These are phyloP conservation scores for Kappamyces sp. DNA, from an alignment of 192 early-diverging fungal species.

Conservation along the genomic window DNA sequence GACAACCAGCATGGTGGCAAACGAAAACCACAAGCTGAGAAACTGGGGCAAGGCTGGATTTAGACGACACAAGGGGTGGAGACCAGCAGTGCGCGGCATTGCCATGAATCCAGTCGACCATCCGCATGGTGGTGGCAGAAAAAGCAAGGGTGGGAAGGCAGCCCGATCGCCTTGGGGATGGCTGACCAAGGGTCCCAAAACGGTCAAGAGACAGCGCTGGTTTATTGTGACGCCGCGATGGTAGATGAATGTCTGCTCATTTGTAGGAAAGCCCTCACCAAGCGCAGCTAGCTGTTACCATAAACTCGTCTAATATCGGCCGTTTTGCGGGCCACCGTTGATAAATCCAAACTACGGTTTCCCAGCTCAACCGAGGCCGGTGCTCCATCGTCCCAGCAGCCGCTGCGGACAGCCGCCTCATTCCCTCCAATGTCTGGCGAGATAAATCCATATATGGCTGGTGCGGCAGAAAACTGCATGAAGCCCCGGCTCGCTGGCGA, in stretches of 20 bases:
- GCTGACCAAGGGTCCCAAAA: slow-evolving; percentile 89
- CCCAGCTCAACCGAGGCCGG: too few species aligned
- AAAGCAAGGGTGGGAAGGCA: slow-evolving; percentile 84
- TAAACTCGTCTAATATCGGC: too few species aligned
- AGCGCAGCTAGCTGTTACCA: too few species aligned
- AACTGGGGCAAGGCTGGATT: slow-evolving; percentile 88
- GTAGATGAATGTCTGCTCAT: slow-evolving; percentile 22
- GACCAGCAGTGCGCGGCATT: slow-evolving; percentile 91
- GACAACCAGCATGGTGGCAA: slow-evolving; percentile 54
- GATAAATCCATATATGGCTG: too few species aligned
- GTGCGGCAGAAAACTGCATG: too few species aligned
- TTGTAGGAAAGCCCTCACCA: too few species aligned
- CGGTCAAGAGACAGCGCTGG: slow-evolving; percentile 41
- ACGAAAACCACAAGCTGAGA: slow-evolving; percentile 82
- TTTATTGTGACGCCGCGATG: slow-evolving; percentile 37
- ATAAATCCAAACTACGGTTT: too few species aligned
- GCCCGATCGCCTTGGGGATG: slow-evolving; percentile 87
- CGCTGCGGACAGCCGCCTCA: too few species aligned
- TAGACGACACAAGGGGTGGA: slow-evolving; percentile 69
- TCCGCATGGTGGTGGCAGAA: slow-evolving; percentile 96
- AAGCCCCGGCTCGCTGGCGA: too few species aligned
- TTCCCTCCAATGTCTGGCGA: too few species aligned
- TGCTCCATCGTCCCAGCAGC: too few species aligned
- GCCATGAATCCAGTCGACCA: slow-evolving; percentile 93
- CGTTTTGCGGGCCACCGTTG: too few species aligned